Base-by-base conservation (phyloP, 1,284 basidiomycete species). In the Cystobasidium pallidum region DNA sequence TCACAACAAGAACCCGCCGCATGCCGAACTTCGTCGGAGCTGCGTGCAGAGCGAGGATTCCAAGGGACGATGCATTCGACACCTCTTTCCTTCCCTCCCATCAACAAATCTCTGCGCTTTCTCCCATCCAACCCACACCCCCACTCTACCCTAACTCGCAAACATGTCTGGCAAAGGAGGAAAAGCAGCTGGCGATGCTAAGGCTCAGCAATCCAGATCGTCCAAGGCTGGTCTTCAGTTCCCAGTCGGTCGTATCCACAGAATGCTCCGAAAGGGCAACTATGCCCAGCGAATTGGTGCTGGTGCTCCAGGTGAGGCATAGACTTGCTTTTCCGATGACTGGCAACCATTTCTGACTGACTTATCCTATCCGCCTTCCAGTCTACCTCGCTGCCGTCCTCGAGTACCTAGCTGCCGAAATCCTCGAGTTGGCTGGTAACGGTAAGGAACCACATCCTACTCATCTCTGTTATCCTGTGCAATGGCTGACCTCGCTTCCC, bases 181-280 rank as follows among this genome's bases (percentile, higher is more conserved):
- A 58, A 72, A 72, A 72, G 70, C 64, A 24, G 55, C 63, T 59
- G 61, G 58, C 30, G 70, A 52, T 47, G 70, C 70, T 19, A 72
- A 72, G 54, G 61, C 54, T n/a, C 63, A 66, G 43, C 63, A 74
- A 72, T 91, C 91, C 54, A 89, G 91, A 76, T 92, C 91, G 58
- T 86, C 88, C 76, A 91, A 89, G 83, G 90, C 90, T 76, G 90
- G 91, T 75, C 87, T 93, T 73, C 91, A 81, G 81, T 89, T 92
- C 85, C 91, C 91, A 73, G 91, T 93, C 76, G 89, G 89, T 82
- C 90, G 91, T 86, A 89, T 93, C 79, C 90, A 92, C 82, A 88
- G 91, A 86, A 86, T 91, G 66, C 83, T 92, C 80, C 91, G 91
- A 86, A 88, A 88, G 83, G 90, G 89, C 76, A 91, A 92, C 86